Base-by-base conservation (phyloP, 495 filamentous ascomycete genomes). In the Aspergillus baeticus region DNA sequence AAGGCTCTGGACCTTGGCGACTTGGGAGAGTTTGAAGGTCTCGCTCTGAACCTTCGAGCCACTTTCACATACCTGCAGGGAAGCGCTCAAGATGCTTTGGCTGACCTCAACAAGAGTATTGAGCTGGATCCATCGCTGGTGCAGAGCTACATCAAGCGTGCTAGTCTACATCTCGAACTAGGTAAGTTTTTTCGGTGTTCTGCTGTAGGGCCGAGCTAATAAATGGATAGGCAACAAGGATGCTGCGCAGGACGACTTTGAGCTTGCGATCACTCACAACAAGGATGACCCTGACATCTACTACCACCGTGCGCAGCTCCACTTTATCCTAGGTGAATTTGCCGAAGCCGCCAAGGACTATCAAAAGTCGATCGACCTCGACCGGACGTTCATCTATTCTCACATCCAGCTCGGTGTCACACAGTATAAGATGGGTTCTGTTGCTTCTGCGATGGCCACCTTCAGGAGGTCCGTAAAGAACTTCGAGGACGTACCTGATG, bases 371-470 rank as follows among this genome's bases (percentile, higher is more conserved):
- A 99, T 98, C 68, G 94, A 98, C 63, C 84, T 98, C 36, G 94
- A 98, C 79, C 77, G 81, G 41, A 86, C 88, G 52, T 98, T 98
- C 73, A 98, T 98, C 77, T 98, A 95, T 81, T 98, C 94, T 10
- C 94, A 98, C 79, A 98, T 99, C 63, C 94, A 99, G 71, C 89
- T 99, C 48, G 94, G 94, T 74, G 94, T 99, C 37, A 99, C 94
- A 42, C 94, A 99, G 74, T 99, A 99, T 77, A 99, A 99, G 85
- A 95, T 97, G 91, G 95, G 94, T 54, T 96, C 91, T 10, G 88
- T 98, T 45, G 94, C 94, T 3, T 96, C 92, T 6, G 96, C 92
- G 22, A 98, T 97, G 91, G 91, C 95, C 13, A 98, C 95, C 6
- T 99, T 99, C 84, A 82, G 94, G 57, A 82, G 92, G 29, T 96